Conservation (phyloP, 2,329 filamentous ascomycete species). For the Cryphonectria carpinicola region DNA sequence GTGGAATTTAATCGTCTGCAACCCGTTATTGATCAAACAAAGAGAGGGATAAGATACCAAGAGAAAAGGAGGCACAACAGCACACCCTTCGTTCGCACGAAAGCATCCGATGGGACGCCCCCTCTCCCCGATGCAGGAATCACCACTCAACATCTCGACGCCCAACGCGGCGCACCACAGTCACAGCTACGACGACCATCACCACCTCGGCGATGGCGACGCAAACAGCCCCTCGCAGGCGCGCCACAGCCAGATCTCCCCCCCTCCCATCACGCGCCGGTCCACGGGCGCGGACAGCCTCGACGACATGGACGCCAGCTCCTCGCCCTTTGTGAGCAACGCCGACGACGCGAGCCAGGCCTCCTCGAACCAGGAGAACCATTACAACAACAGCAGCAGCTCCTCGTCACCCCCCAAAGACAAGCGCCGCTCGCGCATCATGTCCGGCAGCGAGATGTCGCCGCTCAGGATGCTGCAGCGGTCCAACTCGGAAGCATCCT, state of each 20-base stretch:
- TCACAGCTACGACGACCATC: conserved; percentile 1
- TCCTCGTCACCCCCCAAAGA: conserved; percentile 47
- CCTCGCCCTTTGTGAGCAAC: conserved; percentile 39
- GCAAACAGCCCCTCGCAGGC: not conserved
- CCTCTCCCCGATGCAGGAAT: conserved; percentile 28
- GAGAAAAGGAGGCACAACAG: not conserved
- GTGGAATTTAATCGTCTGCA: too few relatives aligned
- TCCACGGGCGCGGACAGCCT: conserved; percentile 29
- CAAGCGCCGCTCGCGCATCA: conserved; percentile 56
- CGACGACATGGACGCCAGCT: conserved; percentile 35
- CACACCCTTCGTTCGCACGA: too few relatives aligned
- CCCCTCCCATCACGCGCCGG: conserved; percentile 26
- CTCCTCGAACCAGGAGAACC: conserved; percentile 49
- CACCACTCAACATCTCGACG: conserved; percentile 16
- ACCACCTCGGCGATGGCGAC: not conserved
- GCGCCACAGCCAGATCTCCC: not conserved
- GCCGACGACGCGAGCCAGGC: conserved; percentile 38
- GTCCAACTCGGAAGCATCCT: conserved; percentile 35
- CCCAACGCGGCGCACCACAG: conserved; percentile 13
- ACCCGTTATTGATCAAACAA: not conserved
- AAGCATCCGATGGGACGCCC: conserved; percentile 14
- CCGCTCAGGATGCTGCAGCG: conserved; percentile 59
- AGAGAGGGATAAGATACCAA: not conserved
- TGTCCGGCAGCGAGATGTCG: conserved; percentile 61
- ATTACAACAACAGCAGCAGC: conserved; percentile 20